Evolutionary conservation across 768 basidiomycete genomes (phyloP).

Genomic region (Pilatotrama ljubarskyi): DNA sequence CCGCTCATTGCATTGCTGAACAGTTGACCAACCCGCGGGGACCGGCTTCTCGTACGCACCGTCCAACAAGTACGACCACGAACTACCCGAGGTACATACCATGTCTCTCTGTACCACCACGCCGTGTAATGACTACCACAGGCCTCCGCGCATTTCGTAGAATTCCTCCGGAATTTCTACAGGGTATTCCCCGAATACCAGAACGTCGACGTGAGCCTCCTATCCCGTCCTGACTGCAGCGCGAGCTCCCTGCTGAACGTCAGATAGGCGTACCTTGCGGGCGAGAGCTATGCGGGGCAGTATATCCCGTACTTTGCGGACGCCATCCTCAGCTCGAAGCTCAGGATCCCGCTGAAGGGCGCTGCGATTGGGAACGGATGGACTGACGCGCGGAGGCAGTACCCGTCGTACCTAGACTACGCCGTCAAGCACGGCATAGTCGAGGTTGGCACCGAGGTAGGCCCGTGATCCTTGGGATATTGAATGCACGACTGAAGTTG

Average conservation of each 20-base stretch:
- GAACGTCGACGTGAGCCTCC: slow-evolving; percentile 68
- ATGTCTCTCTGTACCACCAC: background rate
- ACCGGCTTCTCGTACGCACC: slow-evolving; percentile 92
- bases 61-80: slow-evolving; percentile 82
- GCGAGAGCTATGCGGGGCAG: slow-evolving; percentile 97
- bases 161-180: slow-evolving; percentile 90
- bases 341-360: slow-evolving; percentile 69
- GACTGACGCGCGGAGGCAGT: slow-evolving; percentile 90
- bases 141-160: slow-evolving; percentile 76
- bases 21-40: slow-evolving; percentile 97
- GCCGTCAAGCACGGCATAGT: slow-evolving; percentile 77
- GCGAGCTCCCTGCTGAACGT: background rate
- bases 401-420: slow-evolving; percentile 87
- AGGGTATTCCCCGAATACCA: slow-evolving; percentile 86
- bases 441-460: slow-evolving; percentile 67
- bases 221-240: background rate
- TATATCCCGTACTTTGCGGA: slow-evolving; percentile 96
- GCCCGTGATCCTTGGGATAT: slow-evolving; percentile 17
- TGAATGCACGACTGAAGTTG: background rate
- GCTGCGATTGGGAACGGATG: slow-evolving; percentile 96
- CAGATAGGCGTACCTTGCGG: slow-evolving; percentile 88
- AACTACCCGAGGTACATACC: slow-evolving; percentile 60
- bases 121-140: slow-evolving; percentile 33
- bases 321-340: slow-evolving; percentile 62
- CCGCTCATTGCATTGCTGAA: background rate